A percentile compares a stretch with the other conserved stretches of the same genome.
Conservation (phyloP, 1,284 basidiomycete species). For the Microbotryum scabiosae region DNA sequence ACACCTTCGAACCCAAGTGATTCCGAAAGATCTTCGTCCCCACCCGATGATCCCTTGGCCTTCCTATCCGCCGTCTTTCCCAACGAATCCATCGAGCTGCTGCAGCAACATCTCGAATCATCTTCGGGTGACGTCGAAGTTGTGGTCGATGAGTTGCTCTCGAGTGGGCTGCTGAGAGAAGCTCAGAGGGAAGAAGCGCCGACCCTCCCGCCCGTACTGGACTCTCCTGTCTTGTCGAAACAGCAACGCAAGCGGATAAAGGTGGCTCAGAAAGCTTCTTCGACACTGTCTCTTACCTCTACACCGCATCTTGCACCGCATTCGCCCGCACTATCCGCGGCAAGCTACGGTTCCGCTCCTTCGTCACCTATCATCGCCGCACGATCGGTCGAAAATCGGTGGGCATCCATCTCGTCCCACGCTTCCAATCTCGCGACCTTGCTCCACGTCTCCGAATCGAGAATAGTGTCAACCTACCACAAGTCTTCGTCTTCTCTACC, state of each 20-base stretch:
- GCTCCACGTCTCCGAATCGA: constrained; percentile 13
- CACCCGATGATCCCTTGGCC: constrained; percentile 24
- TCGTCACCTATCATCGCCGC: not conserved
- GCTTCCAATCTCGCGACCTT: constrained; percentile 15
- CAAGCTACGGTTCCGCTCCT: not conserved
- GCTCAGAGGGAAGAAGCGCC: constrained; percentile 17
- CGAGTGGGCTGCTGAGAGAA: constrained; percentile 7
- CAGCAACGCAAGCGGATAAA: constrained; percentile 13
- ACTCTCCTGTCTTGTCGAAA: constrained; percentile 2
- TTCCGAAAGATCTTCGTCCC: constrained; percentile 1
- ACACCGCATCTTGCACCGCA: not conserved
- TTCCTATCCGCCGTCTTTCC: constrained; percentile 27
- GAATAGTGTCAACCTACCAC: constrained; percentile 19
- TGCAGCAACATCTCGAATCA: constrained; percentile 12
- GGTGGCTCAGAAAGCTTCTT: constrained; percentile 11
- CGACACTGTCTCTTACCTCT: constrained; percentile 17
- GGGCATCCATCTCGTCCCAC: constrained; percentile 22
- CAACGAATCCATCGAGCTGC: constrained; percentile 9
- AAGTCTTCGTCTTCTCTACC: constrained; percentile 13
- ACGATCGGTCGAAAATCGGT: constrained; percentile 1
- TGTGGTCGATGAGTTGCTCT: constrained; percentile 19
- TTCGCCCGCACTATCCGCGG: too few species aligned
- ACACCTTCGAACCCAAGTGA: not conserved
- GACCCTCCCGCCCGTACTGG: constrained; percentile 5
- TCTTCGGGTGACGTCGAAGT: not conserved